Evolutionary conservation across 176 grass and related monocot genomes (phyloP).

Genomic region (Rhynchospora tenuis): DNA sequence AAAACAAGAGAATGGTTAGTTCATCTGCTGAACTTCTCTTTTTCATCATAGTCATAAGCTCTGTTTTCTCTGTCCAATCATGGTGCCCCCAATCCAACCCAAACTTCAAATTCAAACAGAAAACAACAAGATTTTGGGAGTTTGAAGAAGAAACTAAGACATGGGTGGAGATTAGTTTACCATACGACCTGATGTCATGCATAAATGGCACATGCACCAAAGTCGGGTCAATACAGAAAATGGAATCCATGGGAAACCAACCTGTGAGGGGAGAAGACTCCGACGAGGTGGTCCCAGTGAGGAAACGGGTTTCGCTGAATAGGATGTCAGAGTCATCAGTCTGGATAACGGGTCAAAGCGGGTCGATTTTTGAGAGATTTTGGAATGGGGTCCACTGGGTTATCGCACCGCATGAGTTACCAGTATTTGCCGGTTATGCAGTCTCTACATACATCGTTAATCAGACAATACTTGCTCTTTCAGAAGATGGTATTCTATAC

Average conservation of each 20-base stretch:
- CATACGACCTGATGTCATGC: conserved; percentile 84
- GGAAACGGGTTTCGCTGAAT: conserved; percentile 72
- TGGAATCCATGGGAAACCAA: neutral
- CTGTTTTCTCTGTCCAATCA: conserved; percentile 46
- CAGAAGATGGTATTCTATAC: conserved; percentile 72
- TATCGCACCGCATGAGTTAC: conserved; percentile 91
- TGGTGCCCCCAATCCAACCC: conserved; percentile 32
- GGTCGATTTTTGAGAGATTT: conserved; percentile 91
- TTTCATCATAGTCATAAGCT: conserved; percentile 25
- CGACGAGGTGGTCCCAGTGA: conserved; percentile 44
- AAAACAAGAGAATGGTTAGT: conserved; percentile 26
- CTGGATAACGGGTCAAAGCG: conserved; percentile 94
- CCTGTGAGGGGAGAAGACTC: conserved; percentile 15
- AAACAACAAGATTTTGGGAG: conserved; percentile 80
- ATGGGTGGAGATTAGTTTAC: conserved; percentile 84
- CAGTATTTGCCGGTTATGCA: conserved; percentile 49
- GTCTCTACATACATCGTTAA: conserved; percentile 75
- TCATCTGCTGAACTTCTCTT: conserved; percentile 15
- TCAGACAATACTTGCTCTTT: conserved; percentile 94
- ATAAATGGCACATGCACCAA: conserved; percentile 77
- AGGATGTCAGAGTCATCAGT: conserved; percentile 96
- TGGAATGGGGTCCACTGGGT: conserved; percentile 96
- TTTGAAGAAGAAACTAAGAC: conserved; percentile 80
- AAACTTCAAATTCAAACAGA: conserved; percentile 74
- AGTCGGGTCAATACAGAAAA: conserved; percentile 62